Evolutionary conservation across 2,329 filamentous ascomycete genomes (phyloP).

Genomic region (Penicillium italicum): DNA sequence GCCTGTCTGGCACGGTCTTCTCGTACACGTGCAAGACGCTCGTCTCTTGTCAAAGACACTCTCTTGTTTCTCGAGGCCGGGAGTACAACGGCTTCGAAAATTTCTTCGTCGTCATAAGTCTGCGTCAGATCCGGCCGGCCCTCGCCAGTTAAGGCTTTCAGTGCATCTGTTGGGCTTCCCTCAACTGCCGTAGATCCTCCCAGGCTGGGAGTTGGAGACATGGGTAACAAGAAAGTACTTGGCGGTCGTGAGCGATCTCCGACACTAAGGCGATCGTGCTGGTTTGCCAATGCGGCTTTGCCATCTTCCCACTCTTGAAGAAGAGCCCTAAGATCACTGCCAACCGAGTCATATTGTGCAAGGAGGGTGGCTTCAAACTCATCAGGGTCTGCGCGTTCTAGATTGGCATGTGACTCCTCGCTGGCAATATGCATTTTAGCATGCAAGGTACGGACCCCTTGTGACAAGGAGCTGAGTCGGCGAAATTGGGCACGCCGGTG

Average conservation of each 20-base stretch:
- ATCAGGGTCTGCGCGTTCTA: conserved; percentile 67
- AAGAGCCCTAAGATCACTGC: conserved; percentile 74
- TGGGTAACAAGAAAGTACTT: conserved; percentile 42
- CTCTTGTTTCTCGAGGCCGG: conserved; percentile 60
- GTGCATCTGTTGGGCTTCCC: conserved; percentile 63
- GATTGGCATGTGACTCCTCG: conserved; percentile 77
- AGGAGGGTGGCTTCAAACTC: conserved; percentile 77
- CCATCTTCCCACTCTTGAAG: conserved; percentile 85
- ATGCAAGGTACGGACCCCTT: conserved; percentile 85
- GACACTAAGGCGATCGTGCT: conserved; percentile 74
- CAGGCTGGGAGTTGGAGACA: conserved; percentile 47
- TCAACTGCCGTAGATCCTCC: conserved; percentile 49
- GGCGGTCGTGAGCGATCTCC: conserved; percentile 55
- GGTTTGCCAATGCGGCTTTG: conserved; percentile 74
- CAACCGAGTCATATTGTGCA: conserved; percentile 91
- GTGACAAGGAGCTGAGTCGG: conserved; percentile 82
- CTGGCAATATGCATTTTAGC: conserved; percentile 89
- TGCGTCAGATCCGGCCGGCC: conserved; percentile 35
- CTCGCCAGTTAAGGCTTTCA: conserved; percentile 76
- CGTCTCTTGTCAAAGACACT: conserved; percentile 72
- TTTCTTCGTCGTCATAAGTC: conserved; percentile 60
- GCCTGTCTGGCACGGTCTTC: conserved; percentile 78
- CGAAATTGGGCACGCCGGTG: conserved; percentile 81
- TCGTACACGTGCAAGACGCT: conserved; percentile 81
- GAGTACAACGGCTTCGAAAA: conserved; percentile 87